phyloP scores from a whole-genome alignment of 805 yeast species.

The Phaffomyces opuntiae region DNA sequence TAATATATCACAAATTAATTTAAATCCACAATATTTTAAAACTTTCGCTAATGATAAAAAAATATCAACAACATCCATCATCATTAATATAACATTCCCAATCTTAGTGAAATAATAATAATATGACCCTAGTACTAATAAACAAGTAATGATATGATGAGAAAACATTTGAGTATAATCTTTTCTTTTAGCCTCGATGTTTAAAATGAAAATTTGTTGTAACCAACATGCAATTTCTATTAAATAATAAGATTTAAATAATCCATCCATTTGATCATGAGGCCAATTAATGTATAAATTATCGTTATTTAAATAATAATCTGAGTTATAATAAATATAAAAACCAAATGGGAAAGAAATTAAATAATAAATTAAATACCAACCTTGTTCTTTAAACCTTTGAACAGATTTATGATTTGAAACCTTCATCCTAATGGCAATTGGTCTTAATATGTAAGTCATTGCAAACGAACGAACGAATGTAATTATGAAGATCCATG shows the following conservation, averaged over 20 bases:
- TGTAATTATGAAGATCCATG: slow-evolving; percentile 49
- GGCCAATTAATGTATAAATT: slow-evolving; percentile 70
- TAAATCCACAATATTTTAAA: slow-evolving; percentile 63
- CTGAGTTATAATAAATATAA: slow-evolving; percentile 47
- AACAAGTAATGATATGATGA: slow-evolving; percentile 78
- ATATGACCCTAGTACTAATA: slow-evolving; percentile 65
- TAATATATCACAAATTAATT: slow-evolving; percentile 54
- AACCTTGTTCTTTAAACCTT: slow-evolving; percentile 83
- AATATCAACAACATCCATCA: slow-evolving; percentile 83
- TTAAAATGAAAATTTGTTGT: slow-evolving; percentile 69
- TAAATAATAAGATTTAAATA: slow-evolving; percentile 64
- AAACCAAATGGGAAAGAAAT: slow-evolving; percentile 51
- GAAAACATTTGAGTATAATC: slow-evolving; percentile 82
- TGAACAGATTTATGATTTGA: slow-evolving; percentile 42
- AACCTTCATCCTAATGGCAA: slow-evolving; percentile 42
- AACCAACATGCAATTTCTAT: slow-evolving; percentile 72
- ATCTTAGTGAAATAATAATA: slow-evolving; percentile 62
- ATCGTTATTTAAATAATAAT: slow-evolving; percentile 52
- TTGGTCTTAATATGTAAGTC: slow-evolving; percentile 49
- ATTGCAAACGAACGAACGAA: slow-evolving; percentile 56
- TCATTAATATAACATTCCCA: slow-evolving; percentile 69
- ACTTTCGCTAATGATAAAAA: slow-evolving; percentile 67
- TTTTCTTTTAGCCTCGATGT: slow-evolving; percentile 73
- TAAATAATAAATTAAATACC: slow-evolving; percentile 60
- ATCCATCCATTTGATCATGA: slow-evolving; percentile 45